Percentiles rank a stretch among this genome's conserved stretches.
These are phyloP conservation scores for Arthrobotrys iridis DNA, from an alignment of 2,329 filamentous ascomycete species.

Conservation along the genomic window DNA sequence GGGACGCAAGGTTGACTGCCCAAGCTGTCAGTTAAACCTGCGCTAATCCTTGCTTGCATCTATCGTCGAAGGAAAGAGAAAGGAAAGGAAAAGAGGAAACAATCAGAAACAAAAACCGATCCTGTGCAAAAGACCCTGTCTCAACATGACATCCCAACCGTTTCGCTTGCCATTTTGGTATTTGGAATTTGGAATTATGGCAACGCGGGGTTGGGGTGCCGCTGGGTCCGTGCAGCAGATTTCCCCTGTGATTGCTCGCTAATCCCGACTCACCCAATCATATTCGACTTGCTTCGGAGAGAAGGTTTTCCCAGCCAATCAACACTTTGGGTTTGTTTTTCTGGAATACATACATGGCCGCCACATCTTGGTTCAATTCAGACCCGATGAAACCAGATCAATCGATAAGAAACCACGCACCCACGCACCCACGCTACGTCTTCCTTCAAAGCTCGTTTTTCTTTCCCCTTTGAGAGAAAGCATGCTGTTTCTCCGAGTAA, in stretches of 20 bases:
- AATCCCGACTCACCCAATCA: background rate
- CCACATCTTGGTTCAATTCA: no score
- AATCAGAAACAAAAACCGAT: conserved; percentile 14
- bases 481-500: conserved; percentile 2
- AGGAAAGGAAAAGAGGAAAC: no score
- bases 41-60: no score
- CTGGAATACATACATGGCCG: no score
- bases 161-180: conserved; percentile 22
- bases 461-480: no score
- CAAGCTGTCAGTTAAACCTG: no score
- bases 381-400: no score
- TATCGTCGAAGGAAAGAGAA: no score
- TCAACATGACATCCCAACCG: conserved; percentile 27
- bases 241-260: background rate
- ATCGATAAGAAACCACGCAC: no score
- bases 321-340: background rate
- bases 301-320: background rate
- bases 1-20: no score
- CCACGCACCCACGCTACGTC: no score
- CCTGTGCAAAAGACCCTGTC: conserved; percentile 12
- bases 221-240: conserved; percentile 6
- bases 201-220: background rate
- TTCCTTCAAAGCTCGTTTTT: conserved; percentile 8
- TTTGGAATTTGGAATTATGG: conserved; percentile 43
- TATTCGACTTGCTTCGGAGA: background rate